phyloP scores from a whole-genome alignment of 305 asterid species.

The Striga hermonthica region DNA sequence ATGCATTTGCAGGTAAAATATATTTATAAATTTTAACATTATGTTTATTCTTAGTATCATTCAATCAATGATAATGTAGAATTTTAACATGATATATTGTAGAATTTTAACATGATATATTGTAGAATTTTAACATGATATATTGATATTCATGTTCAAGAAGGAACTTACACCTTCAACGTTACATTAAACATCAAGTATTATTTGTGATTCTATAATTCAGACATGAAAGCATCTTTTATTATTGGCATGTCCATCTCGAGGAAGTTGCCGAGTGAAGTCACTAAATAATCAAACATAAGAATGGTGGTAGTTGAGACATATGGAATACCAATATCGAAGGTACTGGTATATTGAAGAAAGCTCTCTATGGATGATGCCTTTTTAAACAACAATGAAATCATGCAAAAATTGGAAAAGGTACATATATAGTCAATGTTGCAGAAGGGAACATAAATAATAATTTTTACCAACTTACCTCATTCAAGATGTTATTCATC shows the following conservation, averaged over 20 bases:
- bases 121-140: too few relatives aligned
- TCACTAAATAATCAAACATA: background rate
- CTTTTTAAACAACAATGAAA: background rate
- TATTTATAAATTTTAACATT: too few relatives aligned
- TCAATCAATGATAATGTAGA: too few relatives aligned
- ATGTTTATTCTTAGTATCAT: background rate
- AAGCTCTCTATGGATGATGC: background rate
- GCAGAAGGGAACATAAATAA: background rate
- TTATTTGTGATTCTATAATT: too few relatives aligned
- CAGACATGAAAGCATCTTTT: too few relatives aligned
- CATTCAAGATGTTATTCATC: slow-evolving; percentile 40
- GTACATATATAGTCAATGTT: background rate
- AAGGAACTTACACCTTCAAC: too few relatives aligned
- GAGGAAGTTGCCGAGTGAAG: background rate
- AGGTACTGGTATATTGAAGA: background rate
- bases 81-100: too few relatives aligned
- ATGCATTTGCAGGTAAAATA: background rate
- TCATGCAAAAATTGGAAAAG: background rate
- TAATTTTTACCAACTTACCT: slow-evolving; percentile 8
- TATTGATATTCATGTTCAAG: too few relatives aligned
- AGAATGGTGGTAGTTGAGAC: too few relatives aligned
- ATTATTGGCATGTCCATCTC: too few relatives aligned
- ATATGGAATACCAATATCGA: background rate
- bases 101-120: too few relatives aligned
- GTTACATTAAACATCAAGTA: too few relatives aligned